phyloP scores from a whole-genome alignment of 345 rosid species.

The Kandelia obovata region DNA sequence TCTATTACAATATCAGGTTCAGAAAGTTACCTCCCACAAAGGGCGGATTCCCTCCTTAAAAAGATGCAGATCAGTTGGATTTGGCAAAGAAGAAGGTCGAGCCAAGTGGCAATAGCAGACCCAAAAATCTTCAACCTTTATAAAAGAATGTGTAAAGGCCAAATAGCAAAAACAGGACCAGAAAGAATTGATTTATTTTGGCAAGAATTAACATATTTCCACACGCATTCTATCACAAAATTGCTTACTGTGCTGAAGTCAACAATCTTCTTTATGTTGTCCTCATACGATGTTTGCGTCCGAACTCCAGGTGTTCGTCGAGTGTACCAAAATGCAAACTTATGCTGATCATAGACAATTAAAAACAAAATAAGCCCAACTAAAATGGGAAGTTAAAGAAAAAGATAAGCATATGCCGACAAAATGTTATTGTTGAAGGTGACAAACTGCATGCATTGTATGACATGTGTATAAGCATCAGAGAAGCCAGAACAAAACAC shows the following conservation, averaged over 20 bases:
- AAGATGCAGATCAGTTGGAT: conserved; percentile 89
- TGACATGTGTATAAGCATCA: background rate
- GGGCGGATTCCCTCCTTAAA: conserved; percentile 94
- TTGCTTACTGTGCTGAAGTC: conserved; percentile 85
- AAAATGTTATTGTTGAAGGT: background rate
- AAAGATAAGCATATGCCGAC: no score
- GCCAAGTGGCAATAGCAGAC: conserved; percentile 88
- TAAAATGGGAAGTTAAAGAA: no score
- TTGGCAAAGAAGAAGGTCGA: conserved; percentile 80
- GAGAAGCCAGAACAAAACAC: background rate
- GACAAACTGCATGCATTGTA: background rate
- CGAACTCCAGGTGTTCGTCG: conserved; percentile 90
- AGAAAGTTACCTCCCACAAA: conserved; percentile 75
- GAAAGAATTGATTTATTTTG: background rate
- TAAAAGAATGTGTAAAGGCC: background rate
- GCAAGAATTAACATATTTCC: background rate
- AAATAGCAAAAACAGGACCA: background rate
- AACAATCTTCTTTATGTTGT: conserved; percentile 85
- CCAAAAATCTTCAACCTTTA: conserved; percentile 89
- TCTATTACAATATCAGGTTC: background rate
- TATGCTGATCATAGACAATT: conserved; percentile 50
- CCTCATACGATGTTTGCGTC: conserved; percentile 84
- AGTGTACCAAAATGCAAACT: conserved; percentile 93
- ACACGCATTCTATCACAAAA: background rate
- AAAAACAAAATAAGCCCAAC: conserved; percentile 9